Conservation (phyloP, 2,329 filamentous ascomycete species). For the Alternaria conjuncta region DNA sequence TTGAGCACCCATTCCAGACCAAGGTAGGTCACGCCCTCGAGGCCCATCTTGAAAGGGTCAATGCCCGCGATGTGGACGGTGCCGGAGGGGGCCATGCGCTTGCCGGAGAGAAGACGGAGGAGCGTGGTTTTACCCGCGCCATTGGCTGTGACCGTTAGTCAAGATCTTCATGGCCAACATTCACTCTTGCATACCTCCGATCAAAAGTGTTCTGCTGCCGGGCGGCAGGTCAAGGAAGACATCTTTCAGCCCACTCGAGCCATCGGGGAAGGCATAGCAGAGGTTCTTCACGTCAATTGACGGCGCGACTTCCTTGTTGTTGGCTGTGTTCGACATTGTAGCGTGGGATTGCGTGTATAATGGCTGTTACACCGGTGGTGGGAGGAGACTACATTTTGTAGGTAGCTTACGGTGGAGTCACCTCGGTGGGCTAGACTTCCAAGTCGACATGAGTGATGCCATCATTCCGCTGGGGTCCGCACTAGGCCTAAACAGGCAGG, state of each 20-base stretch:
- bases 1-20: conserved; percentile 98
- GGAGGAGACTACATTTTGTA: conserved; percentile 23
- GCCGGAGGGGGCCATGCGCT: conserved; percentile 81
- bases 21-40: conserved; percentile 96
- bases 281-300: conserved; percentile 77
- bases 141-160: conserved; percentile 66
- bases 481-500: conserved; percentile 27
- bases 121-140: conserved; percentile 97
- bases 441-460: conserved; percentile 16
- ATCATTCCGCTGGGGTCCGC: conserved; percentile 5
- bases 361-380: not conserved
- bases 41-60: conserved; percentile 88
- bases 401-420: conserved; percentile 12
- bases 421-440: conserved; percentile 1
- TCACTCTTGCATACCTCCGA: conserved; percentile 68
- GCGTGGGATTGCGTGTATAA: not conserved
- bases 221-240: conserved; percentile 79
- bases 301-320: conserved; percentile 50
- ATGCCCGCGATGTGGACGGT: conserved; percentile 80
- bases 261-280: conserved; percentile 88
- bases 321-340: conserved; percentile 30
- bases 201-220: conserved; percentile 85
- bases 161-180: not conserved
- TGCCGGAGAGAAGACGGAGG: conserved; percentile 90
- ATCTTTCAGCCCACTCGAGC: conserved; percentile 76